A percentile compares a stretch with the other conserved stretches of the same genome.
Conservation (phyloP, 768 basidiomycete genomes). For the Infundibulicybe gibba region DNA sequence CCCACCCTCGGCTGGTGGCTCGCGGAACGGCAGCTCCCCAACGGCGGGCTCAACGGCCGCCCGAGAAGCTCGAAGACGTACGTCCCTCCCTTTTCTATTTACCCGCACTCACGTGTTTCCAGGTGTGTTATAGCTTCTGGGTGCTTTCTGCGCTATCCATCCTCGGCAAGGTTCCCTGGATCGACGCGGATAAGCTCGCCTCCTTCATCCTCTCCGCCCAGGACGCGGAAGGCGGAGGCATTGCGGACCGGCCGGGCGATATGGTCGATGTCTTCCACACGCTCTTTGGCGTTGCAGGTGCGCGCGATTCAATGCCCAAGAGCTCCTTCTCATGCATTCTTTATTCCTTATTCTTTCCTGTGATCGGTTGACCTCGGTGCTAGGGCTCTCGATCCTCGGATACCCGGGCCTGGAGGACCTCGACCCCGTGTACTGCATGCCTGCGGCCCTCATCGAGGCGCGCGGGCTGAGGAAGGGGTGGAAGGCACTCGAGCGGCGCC, state of each 20-base stretch:
- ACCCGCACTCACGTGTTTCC: neutral
- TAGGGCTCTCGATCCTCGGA: constrained; percentile 84
- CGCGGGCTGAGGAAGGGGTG: constrained; percentile 69
- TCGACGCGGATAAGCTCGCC: constrained; percentile 74
- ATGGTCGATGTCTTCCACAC: constrained; percentile 99
- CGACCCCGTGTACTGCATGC: constrained; percentile 98
- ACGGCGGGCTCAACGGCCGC: constrained; percentile 93
- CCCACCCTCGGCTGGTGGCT: constrained; percentile 93
- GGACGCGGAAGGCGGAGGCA: constrained; percentile 90
- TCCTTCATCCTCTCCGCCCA: constrained; percentile 88
- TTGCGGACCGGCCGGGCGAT: constrained; percentile 90
- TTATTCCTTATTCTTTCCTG: too few relatives aligned
- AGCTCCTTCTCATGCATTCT: neutral
- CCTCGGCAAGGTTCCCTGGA: constrained; percentile 80
- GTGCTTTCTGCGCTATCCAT: constrained; percentile 88
- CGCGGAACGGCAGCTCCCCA: constrained; percentile 87
- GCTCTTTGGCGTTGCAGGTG: constrained; percentile 84
- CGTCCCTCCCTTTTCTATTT: constrained; percentile 18
- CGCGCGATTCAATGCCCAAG: constrained; percentile 7
- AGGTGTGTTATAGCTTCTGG: constrained; percentile 99
- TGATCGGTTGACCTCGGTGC: neutral
- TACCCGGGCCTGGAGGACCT: constrained; percentile 82
- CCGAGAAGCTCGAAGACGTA: constrained; percentile 96
- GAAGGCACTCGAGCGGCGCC: constrained; percentile 47
- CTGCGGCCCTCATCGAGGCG: constrained; percentile 64